phyloP scores from a whole-genome alignment of 805 yeast species.

The Yarrowia sp. region DNA sequence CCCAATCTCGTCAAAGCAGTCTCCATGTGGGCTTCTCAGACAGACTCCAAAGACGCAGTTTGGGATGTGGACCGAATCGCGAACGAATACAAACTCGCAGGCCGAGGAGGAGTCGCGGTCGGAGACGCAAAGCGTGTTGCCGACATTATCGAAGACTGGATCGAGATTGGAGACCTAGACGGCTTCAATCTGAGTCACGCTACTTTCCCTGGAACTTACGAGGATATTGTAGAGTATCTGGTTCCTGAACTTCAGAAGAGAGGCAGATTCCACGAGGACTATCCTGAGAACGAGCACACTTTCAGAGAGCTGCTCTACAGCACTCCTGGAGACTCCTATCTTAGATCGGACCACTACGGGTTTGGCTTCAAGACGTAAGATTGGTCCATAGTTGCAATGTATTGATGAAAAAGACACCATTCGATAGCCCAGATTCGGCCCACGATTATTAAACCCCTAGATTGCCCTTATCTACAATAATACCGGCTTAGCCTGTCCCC shows the following conservation, averaged over 20 bases:
- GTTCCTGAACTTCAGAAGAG: slow-evolving; percentile 42
- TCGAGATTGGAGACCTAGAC: slow-evolving; percentile 43
- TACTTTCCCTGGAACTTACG: slow-evolving; percentile 41
- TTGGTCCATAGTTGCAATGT: neutral
- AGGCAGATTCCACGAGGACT: slow-evolving; percentile 38
- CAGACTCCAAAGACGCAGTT: slow-evolving; percentile 32
- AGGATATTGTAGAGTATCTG: slow-evolving; percentile 42
- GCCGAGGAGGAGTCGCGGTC: neutral
- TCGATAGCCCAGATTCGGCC: too few relatives aligned
- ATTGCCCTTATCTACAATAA: too few relatives aligned
- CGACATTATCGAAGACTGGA: slow-evolving; percentile 44
- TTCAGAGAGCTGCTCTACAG: neutral
- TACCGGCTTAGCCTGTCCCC: too few relatives aligned
- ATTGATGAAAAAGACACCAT: too few relatives aligned
- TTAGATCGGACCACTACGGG: neutral
- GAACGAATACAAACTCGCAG: neutral
- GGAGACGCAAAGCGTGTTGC: slow-evolving; percentile 39
- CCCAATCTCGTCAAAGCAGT: neutral
- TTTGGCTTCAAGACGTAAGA: neutral
- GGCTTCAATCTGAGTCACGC: slow-evolving; percentile 46
- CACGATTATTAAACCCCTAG: too few relatives aligned
- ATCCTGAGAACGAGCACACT: neutral
- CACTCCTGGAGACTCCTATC: neutral
- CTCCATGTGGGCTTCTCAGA: slow-evolving; percentile 6
- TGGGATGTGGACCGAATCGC: neutral